phyloP scores from a whole-genome alignment of 2,329 filamentous ascomycete species.

The Colletotrichum paranaense region DNA sequence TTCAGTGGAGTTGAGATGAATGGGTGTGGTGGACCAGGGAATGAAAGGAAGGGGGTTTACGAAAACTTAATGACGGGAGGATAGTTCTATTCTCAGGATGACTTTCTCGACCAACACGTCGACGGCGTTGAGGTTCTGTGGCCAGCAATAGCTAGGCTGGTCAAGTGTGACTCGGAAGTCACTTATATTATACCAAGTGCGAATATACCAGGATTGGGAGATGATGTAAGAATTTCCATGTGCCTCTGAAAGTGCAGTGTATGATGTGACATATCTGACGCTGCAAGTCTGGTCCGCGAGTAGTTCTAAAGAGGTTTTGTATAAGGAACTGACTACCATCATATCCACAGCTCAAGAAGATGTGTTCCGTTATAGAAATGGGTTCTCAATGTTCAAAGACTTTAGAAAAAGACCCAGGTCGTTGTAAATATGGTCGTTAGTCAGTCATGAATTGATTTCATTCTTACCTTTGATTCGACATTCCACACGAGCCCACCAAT shows the following conservation, averaged over 20 bases:
- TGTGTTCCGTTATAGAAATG: neutral
- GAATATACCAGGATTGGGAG: constrained; percentile 1
- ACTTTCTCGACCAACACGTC: neutral
- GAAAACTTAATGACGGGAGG: constrained; percentile 9
- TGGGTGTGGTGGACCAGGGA: neutral
- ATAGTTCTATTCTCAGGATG: neutral
- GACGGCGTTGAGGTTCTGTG: constrained; percentile 14
- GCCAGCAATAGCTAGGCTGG: neutral
- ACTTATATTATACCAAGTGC: constrained; percentile 25
- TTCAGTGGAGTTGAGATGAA: constrained; percentile 69
- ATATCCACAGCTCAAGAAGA: neutral
- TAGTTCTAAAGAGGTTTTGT: no score
- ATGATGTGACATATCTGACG: neutral
- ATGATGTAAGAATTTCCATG: neutral
- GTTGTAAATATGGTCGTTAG: neutral
- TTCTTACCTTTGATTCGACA: neutral
- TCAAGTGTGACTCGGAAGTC: constrained; percentile 12
- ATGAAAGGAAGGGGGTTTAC: neutral
- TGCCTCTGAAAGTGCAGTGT: neutral
- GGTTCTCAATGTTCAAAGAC: neutral
- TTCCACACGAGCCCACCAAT: constrained; percentile 29
- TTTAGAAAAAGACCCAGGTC: no score
- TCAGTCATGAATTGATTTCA: neutral
- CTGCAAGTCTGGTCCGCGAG: neutral
- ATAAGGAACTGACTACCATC: no score